Evolutionary conservation across 108 stramenopile species (phyloP).

Genomic region (Cyclostephanos tholiformis): DNA sequence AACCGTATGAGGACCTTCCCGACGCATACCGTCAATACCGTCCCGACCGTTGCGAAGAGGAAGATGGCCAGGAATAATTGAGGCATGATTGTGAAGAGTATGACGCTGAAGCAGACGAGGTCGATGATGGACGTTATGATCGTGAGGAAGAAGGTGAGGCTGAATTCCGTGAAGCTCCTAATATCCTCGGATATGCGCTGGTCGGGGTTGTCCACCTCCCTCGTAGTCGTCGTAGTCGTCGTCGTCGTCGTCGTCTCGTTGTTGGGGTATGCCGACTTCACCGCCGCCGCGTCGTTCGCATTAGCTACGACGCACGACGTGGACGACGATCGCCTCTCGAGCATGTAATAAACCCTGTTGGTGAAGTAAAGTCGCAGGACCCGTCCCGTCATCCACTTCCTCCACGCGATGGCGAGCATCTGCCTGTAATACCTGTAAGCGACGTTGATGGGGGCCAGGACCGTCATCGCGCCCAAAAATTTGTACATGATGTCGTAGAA

Average conservation of each 20-base stretch:
- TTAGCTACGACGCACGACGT: neutral
- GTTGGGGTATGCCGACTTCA: slow-evolving; percentile 2
- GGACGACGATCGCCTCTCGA: slow-evolving; percentile 38
- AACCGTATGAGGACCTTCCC: slow-evolving; percentile 56
- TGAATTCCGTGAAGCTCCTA: slow-evolving; percentile 63
- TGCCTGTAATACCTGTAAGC: slow-evolving; percentile 66
- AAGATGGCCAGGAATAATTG: slow-evolving; percentile 67
- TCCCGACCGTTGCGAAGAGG: slow-evolving; percentile 60
- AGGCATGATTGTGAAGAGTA: slow-evolving; percentile 68
- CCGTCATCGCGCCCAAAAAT: slow-evolving; percentile 56
- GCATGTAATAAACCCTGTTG: slow-evolving; percentile 62
- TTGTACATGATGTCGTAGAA: slow-evolving; percentile 59
- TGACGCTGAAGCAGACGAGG: slow-evolving; percentile 64
- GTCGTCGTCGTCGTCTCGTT: no score
- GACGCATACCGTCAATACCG: slow-evolving; percentile 45
- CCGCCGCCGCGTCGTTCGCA: neutral
- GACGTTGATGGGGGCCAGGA: slow-evolving; percentile 78
- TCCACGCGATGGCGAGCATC: slow-evolving; percentile 63
- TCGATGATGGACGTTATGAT: slow-evolving; percentile 70
- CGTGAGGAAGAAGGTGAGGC: slow-evolving; percentile 68
- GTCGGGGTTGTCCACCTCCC: slow-evolving; percentile 75
- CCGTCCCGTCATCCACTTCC: slow-evolving; percentile 85
- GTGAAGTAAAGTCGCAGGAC: slow-evolving; percentile 57
- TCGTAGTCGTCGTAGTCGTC: no score
- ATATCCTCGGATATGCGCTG: slow-evolving; percentile 82